Conservation (phyloP, 345 rosid genomes). For the Sisymbrium altissimum region DNA sequence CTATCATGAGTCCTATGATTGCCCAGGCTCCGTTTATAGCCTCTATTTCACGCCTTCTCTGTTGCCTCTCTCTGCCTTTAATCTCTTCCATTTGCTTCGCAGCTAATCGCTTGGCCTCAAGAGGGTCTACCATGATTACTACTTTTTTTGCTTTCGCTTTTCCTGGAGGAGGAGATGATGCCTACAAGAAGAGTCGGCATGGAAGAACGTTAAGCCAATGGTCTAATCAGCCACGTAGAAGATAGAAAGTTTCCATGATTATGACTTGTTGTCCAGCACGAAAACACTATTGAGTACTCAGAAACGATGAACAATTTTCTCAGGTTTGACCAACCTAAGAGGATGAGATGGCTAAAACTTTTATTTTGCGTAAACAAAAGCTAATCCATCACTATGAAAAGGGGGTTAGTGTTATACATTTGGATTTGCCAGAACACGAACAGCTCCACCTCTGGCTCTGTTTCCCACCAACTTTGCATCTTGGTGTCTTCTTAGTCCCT, state of each 20-base stretch:
- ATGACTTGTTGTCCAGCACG: too few relatives aligned
- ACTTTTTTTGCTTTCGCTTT: slow-evolving; percentile 34
- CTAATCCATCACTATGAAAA: not conserved
- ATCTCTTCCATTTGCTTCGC: slow-evolving; percentile 67
- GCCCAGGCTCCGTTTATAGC: slow-evolving; percentile 97
- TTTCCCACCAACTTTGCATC: slow-evolving; percentile 29
- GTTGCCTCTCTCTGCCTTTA: slow-evolving; percentile 54
- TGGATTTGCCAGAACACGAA: slow-evolving; percentile 59
- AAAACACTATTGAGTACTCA: not conserved
- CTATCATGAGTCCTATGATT: slow-evolving; percentile 77
- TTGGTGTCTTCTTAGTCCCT: slow-evolving; percentile 41
- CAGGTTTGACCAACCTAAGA: not conserved
- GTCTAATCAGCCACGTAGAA: too few relatives aligned
- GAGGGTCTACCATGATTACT: slow-evolving; percentile 86
- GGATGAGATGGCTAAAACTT: not conserved
- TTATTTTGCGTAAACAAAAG: slow-evolving; percentile 30
- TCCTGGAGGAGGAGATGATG: slow-evolving; percentile 48
- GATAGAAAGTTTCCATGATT: too few relatives aligned
- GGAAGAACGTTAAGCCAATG: not conserved
- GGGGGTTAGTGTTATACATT: slow-evolving; percentile 57
- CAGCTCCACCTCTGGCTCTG: slow-evolving; percentile 52
- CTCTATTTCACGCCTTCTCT: slow-evolving; percentile 79
- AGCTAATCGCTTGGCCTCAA: slow-evolving; percentile 84
- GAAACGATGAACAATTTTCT: not conserved
- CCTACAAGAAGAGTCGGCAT: slow-evolving; percentile 7